Percentiles rank a stretch among this genome's conserved stretches.
phyloP scores from a whole-genome alignment of 164 flowering plant species.

The Magnolia sinica region DNA sequence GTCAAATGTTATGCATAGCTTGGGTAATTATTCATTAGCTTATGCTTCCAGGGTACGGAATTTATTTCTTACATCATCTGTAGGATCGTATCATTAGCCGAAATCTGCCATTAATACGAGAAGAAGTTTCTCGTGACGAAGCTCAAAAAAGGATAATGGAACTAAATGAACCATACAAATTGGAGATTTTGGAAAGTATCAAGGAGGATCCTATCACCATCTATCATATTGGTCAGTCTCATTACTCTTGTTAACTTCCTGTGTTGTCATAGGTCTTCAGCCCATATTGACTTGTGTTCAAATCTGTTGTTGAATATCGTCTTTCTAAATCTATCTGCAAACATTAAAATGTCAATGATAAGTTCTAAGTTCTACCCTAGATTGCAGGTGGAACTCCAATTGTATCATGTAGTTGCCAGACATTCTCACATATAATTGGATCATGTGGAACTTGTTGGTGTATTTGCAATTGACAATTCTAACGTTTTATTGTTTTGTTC shows the following conservation, averaged over 20 bases:
- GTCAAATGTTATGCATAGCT: slow-evolving; percentile 2
- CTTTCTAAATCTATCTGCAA: background rate
- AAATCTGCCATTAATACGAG: slow-evolving; percentile 78
- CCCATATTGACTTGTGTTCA: background rate
- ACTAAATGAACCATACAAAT: slow-evolving; percentile 84
- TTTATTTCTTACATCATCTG: slow-evolving; percentile 63
- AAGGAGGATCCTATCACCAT: slow-evolving; percentile 85
- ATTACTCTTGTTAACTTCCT: background rate
- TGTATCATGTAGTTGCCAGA: background rate
- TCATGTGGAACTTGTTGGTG: too few species aligned
- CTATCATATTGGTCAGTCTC: slow-evolving; percentile 75
- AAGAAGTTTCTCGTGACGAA: slow-evolving; percentile 87
- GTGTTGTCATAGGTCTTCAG: too few species aligned
- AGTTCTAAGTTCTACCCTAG: background rate
- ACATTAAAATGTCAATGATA: background rate
- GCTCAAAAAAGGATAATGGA: slow-evolving; percentile 74
- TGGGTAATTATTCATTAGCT: slow-evolving; percentile 40
- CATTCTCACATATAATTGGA: too few species aligned
- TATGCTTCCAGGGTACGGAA: slow-evolving; percentile 46
- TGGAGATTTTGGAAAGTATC: slow-evolving; percentile 86
- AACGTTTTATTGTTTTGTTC: too few species aligned
- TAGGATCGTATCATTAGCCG: slow-evolving; percentile 89
- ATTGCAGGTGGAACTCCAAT: background rate
- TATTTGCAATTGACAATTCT: too few species aligned
- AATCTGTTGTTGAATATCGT: background rate